Percentiles rank a stretch among this genome's conserved stretches.
phyloP scores from a whole-genome alignment of 345 rosid species.

The Citrus unshiu region DNA sequence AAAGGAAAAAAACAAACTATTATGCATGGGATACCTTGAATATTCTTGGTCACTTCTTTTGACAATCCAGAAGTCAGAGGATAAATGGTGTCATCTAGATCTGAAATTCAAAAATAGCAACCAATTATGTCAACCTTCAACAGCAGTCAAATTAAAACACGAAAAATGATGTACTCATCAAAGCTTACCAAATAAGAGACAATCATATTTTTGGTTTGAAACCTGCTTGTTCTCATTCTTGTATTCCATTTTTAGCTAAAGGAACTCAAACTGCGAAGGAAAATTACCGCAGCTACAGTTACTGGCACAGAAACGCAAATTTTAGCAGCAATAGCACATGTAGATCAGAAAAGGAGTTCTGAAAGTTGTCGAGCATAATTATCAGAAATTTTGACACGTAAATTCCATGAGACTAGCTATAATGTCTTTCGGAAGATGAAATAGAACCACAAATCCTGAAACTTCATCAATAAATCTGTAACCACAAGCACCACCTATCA shows the following conservation, averaged over 20 bases:
- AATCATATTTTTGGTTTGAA: constrained; percentile 32
- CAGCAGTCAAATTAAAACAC: background rate
- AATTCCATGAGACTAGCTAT: background rate
- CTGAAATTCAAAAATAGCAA: constrained; percentile 22
- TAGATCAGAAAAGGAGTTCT: background rate
- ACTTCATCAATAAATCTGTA: background rate
- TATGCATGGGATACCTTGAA: constrained; percentile 48
- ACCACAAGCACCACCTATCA: background rate
- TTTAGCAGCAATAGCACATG: background rate
- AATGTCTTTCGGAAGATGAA: background rate
- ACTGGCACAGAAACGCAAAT: background rate
- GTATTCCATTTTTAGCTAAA: constrained; percentile 30
- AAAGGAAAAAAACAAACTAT: background rate
- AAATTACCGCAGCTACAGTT: background rate
- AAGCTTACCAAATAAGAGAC: constrained; percentile 56
- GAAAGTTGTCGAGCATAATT: background rate
- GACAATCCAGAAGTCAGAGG: constrained; percentile 74
- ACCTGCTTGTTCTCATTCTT: constrained; percentile 26
- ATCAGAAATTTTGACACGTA: background rate
- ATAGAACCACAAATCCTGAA: background rate
- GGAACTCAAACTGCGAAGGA: background rate
- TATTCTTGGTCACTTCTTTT: constrained; percentile 47
- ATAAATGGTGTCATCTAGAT: constrained; percentile 88
- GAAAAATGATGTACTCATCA: background rate
- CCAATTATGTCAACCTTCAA: background rate